Conservation (phyloP, 192 early-diverging fungal genomes). For the Oehlia diaphana region DNA sequence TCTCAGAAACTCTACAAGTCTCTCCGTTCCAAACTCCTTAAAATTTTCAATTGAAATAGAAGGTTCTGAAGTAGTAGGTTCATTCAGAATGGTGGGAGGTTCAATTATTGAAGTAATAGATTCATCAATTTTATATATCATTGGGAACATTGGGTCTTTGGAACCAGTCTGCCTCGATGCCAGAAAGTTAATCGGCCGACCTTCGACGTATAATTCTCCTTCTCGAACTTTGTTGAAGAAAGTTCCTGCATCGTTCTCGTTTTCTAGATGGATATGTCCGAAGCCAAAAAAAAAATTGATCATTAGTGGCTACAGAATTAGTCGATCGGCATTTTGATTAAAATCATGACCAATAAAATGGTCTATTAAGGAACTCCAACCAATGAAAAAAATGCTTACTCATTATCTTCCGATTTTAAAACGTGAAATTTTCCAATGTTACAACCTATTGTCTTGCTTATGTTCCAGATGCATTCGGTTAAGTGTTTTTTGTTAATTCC, state of each 20-base stretch:
- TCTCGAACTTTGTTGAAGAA: not conserved
- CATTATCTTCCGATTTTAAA: too few relatives aligned
- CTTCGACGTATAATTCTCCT: not conserved
- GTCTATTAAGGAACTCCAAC: too few relatives aligned
- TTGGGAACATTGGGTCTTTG: not conserved
- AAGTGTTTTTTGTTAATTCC: too few relatives aligned
- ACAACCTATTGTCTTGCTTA: too few relatives aligned
- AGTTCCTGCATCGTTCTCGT: not conserved
- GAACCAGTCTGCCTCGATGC: not conserved
- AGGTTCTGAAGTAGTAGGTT: not conserved
- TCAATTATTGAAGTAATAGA: too few relatives aligned
- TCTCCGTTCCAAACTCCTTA: not conserved
- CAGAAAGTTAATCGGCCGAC: not conserved
- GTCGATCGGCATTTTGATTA: too few relatives aligned
- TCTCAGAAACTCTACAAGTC: too few relatives aligned
- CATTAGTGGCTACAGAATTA: not conserved
- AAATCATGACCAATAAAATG: too few relatives aligned
- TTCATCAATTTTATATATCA: not conserved
- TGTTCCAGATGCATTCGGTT: too few relatives aligned
- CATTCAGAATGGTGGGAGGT: too few relatives aligned
- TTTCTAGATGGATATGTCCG: not conserved
- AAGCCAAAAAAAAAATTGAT: not conserved
- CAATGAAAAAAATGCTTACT: too few relatives aligned
- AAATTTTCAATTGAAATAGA: not conserved
- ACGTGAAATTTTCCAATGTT: too few relatives aligned